Evolutionary conservation across 805 yeast species (phyloP), one percentile per base, ranked within the genome.

Genomic region (Tetrapisispora namnaoensis): DNA sequence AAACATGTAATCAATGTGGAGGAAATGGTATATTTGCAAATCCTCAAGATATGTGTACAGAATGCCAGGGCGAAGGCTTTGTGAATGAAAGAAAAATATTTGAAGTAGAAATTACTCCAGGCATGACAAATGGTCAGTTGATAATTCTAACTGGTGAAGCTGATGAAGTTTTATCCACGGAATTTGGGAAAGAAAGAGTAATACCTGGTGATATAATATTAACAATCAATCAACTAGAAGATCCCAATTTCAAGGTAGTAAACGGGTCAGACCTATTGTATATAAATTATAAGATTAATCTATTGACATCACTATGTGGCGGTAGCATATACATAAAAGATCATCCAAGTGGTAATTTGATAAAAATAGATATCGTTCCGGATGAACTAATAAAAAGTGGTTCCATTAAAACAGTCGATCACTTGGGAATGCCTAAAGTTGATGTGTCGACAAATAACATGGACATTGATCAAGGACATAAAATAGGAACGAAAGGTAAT

Each of bases 191-290:
- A 18, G 59, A 59, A 46, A 56, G 50, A 21, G 66, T 78, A 3
- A 65, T 75, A 3, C 84, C 89, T 0, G 90, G 90, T 2, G 86
- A 83, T 60, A 82, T 83, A 7, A 66, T 82, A 2, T 73, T 83
- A 10, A 77, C 75, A 1, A 61, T 83, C 22, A 48, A 48, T 21
- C 57, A 55, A 36, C 16, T 49, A 3, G 70, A 70, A 37, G 74
- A 75, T 54, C 49, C 51, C 13, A 51, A 49, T 6, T 65, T 69
- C 43, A 55, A 59, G 4, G 55, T 52, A 18, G 72, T 76, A 48
- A 68, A 68, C 14, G 72, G 65, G 35, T 60, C 73, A 36, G 77
- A 78, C 54, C 61, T 80, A 44, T 67, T 68, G 47, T 60, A 71
- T 58, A 72, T 67, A 30, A 67, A 53, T 36, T 56, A 69, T 37